Evolutionary conservation across 768 basidiomycete genomes (phyloP).

Genomic region (Hemileccinum impolitum): DNA sequence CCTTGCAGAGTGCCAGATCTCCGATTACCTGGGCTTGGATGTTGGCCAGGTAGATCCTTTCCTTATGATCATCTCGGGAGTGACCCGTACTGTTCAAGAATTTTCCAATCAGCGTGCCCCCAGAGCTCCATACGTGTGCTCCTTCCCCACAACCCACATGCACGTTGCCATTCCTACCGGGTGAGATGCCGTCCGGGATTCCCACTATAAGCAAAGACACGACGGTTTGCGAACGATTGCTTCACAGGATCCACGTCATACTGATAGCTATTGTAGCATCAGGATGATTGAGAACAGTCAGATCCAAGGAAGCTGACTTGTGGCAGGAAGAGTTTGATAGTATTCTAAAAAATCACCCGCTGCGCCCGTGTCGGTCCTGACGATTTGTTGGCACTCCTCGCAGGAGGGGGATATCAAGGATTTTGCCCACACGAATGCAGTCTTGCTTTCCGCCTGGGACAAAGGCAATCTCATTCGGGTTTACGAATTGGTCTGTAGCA

Average conservation of each 20-base stretch:
- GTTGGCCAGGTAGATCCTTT: constrained; percentile 37
- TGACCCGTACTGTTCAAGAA: constrained; percentile 41
- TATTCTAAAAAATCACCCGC: constrained; percentile 42
- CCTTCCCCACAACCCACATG: constrained; percentile 69
- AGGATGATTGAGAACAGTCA: background rate
- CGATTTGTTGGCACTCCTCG: constrained; percentile 17
- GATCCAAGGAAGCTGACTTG: constrained; percentile 42
- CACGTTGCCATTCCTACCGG: constrained; percentile 62
- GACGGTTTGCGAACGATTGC: constrained; percentile 53
- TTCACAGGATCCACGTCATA: constrained; percentile 62
- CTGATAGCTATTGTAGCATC: constrained; percentile 47
- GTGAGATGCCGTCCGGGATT: constrained; percentile 62
- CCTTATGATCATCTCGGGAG: constrained; percentile 38
- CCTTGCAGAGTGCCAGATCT: no score
- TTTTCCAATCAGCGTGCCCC: constrained; percentile 61
- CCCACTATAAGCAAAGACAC: constrained; percentile 69
- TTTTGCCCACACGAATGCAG: constrained; percentile 55
- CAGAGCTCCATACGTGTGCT: constrained; percentile 55
- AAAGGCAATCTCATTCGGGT: constrained; percentile 74
- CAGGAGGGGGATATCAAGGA: background rate
- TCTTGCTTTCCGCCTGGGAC: constrained; percentile 58
- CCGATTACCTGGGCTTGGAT: constrained; percentile 29
- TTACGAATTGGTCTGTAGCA: constrained; percentile 74
- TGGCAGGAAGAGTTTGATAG: constrained; percentile 59
- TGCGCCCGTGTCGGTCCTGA: constrained; percentile 31